Percentiles rank a stretch among this genome's conserved stretches.
These are phyloP conservation scores for Cyclanthera cordifolia DNA, from an alignment of 306 rosid genomes.

Conservation along the genomic window DNA sequence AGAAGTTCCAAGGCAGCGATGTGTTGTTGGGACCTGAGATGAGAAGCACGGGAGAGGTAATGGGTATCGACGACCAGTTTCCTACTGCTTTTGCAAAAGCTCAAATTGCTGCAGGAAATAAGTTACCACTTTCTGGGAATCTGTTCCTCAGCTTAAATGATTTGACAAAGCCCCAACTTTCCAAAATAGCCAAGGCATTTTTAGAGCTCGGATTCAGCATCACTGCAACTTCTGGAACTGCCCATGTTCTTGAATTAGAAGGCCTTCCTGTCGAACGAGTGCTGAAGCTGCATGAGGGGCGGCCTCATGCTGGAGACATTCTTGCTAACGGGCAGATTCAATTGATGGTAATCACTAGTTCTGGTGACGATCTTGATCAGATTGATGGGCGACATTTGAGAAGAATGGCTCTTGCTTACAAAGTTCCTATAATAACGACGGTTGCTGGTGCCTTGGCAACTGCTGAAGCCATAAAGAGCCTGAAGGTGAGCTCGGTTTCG, in stretches of 20 bases:
- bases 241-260: constrained; percentile 50
- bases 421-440: constrained; percentile 83
- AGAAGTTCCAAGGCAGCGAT: constrained; percentile 85
- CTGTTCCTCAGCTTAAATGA: constrained; percentile 86
- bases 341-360: constrained; percentile 90
- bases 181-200: constrained; percentile 66
- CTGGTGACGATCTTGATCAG: constrained; percentile 81
- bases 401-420: constrained; percentile 78
- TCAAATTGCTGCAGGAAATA: constrained; percentile 83
- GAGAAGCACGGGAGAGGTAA: constrained; percentile 99
- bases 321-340: constrained; percentile 88
- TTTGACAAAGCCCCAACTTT: constrained; percentile 71
- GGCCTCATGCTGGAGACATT: constrained; percentile 92
- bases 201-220: constrained; percentile 49
- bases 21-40: constrained; percentile 92
- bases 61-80: constrained; percentile 74
- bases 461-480: constrained; percentile 73
- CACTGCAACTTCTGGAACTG: constrained; percentile 87
- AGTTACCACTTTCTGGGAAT: constrained; percentile 67
- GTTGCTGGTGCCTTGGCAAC: constrained; percentile 90
- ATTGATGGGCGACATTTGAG: constrained; percentile 79
- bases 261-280: constrained; percentile 58
- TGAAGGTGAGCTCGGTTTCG: constrained; percentile 48
- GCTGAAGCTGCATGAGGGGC: constrained; percentile 87
- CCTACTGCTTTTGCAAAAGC: constrained; percentile 92